Base-by-base conservation (phyloP, 192 early-diverging fungal genomes). In the Spizellomyces sp. region DNA sequence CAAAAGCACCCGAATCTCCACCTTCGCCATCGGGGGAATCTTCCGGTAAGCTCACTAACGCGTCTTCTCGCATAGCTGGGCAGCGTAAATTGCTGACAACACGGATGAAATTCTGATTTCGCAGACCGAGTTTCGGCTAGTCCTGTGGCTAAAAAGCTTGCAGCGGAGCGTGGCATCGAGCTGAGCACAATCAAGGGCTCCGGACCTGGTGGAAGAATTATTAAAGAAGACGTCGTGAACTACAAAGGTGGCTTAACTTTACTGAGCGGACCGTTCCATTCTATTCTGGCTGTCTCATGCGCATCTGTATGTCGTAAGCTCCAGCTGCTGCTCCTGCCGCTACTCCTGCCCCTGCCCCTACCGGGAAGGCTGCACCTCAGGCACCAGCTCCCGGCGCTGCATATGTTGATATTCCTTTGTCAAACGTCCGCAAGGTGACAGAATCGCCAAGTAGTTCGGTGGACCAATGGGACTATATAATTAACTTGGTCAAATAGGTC, bases 141-240 rank as follows among this genome's bases (percentile, higher is more conserved):
- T 79, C 95, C 95, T 2, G 74, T 92, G 48, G 95, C 95, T 72
- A 90, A 76, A 83, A 91, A 87, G 62, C 82, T 96, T 59, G 97
- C 97, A 57, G 87, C 86, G 62, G 91, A 95, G 74, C 90, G 91
- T 80, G 86, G 84, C 68, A 85, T 98, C 70, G 79, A 87, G 69
- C 85, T 99, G 63, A 80, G 82, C 58, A 79, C 87, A 48, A 79
- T 99, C 67, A 80, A 82, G 64, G 97, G 95, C 61, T 87, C 94
- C 68, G 97, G 96, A 36, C 96, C 96, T 48, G 76, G 87, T 57
- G 95, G 95, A 66, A 89, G 96, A 66, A 91, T 99, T 67, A 76
- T 94, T 57, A 97, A 98, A 88, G 85, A 87, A 50, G 97, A 99
- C 77, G 89, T 99, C 46, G 87, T 93, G 69, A 83, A 75, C 75